A percentile compares a stretch with the other conserved stretches of the same genome.
Evolutionary conservation across 371 early-diverging fungal species (phyloP).

Genomic region (Haplosporangium sp.): DNA sequence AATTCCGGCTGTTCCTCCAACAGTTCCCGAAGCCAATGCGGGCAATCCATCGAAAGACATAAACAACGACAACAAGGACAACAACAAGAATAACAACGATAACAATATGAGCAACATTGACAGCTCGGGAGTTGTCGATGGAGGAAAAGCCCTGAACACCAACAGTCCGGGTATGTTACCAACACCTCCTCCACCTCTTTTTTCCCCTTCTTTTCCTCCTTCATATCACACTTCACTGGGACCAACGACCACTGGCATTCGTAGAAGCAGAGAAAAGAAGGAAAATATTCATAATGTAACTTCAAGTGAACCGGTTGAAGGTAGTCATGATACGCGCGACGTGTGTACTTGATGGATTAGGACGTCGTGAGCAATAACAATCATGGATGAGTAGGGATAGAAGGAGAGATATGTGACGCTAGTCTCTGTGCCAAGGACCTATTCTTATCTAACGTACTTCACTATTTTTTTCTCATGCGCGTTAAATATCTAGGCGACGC

Average conservation of each 20-base stretch:
- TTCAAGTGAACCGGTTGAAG: conserved; percentile 27
- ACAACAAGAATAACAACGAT: neutral
- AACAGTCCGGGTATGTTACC: conserved; percentile 41
- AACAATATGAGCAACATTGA: conserved; percentile 3
- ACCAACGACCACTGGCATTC: conserved; percentile 10
- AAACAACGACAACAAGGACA: neutral
- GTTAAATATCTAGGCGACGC: neutral
- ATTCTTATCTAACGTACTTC: neutral
- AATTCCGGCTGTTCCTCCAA: neutral
- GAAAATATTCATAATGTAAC: conserved; percentile 19
- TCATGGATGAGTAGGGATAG: too few species aligned
- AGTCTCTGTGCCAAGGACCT: neutral
- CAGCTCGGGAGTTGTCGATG: neutral
- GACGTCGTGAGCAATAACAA: too few species aligned
- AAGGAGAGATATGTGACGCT: neutral
- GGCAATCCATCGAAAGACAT: too few species aligned
- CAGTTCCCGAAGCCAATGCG: too few species aligned
- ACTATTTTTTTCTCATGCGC: neutral
- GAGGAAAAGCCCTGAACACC: conserved; percentile 29
- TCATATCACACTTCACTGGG: neutral
- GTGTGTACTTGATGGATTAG: too few species aligned
- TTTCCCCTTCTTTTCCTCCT: too few species aligned
- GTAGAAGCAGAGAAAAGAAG: conserved; percentile 13
- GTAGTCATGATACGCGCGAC: conserved; percentile 22
- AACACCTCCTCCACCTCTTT: conserved; percentile 9